Percentiles rank a stretch among this genome's conserved stretches.
Evolutionary conservation across 2,329 filamentous ascomycete species (phyloP).

Genomic region (Sphaerulina populicola): DNA sequence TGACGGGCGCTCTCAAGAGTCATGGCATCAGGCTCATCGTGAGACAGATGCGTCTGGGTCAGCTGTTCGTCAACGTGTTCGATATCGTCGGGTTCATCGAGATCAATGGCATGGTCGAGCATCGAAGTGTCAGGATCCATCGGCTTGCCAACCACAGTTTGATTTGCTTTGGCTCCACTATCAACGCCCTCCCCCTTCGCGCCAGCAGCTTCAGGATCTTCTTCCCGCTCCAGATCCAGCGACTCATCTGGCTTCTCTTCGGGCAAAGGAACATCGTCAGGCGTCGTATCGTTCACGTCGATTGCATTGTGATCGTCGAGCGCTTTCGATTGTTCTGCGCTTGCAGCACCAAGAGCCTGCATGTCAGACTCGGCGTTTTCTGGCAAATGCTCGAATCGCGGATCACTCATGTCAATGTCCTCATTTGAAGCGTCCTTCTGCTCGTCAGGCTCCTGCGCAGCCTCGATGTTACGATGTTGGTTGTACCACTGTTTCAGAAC

Average conservation of each 20-base stretch:
- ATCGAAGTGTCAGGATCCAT: constrained; percentile 38
- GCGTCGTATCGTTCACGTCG: constrained; percentile 39
- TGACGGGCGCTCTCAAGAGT: constrained; percentile 52
- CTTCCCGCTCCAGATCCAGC: constrained; percentile 34
- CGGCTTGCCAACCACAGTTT: constrained; percentile 41
- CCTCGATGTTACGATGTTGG: constrained; percentile 73
- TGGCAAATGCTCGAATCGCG: constrained; percentile 88
- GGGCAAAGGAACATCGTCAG: constrained; percentile 29
- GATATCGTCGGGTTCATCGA: constrained; percentile 34
- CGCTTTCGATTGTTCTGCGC: constrained; percentile 74
- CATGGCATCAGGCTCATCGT: constrained; percentile 22
- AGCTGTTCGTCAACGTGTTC: constrained; percentile 51
- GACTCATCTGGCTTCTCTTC: constrained; percentile 25
- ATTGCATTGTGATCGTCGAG: constrained; percentile 81
- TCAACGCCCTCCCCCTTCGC: constrained; percentile 12
- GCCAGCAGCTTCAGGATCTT: constrained; percentile 26
- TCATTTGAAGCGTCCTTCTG: constrained; percentile 43
- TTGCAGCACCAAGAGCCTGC: constrained; percentile 82
- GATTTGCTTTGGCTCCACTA: constrained; percentile 20
- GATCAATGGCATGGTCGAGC: constrained; percentile 29
- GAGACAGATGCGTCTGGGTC: constrained; percentile 60
- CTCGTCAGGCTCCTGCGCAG: constrained; percentile 43
- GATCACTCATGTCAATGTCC: constrained; percentile 56
- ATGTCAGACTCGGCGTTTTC: constrained; percentile 77
- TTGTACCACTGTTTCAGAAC: constrained; percentile 87